Evolutionary conservation across 1,284 basidiomycete species (phyloP).

Genomic region (Stygiomarasmius scandens): DNA sequence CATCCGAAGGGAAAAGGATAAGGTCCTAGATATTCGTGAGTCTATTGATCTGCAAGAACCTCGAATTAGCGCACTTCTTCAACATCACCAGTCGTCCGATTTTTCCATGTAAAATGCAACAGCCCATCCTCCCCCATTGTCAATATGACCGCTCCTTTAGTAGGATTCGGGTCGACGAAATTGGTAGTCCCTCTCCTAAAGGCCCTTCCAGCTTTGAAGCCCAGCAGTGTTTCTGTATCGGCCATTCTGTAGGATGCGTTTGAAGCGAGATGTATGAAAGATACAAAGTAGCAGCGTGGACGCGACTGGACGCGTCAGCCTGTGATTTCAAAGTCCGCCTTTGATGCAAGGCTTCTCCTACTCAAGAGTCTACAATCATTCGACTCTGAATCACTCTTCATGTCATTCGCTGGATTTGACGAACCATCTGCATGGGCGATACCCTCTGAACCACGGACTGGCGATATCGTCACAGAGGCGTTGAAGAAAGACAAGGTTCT

Average conservation of each 20-base stretch:
- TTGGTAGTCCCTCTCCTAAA: conserved; percentile 67
- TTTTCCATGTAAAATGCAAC: conserved; percentile 78
- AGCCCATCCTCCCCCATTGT: conserved; percentile 72
- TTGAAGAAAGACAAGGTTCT: conserved; percentile 70
- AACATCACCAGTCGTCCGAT: conserved; percentile 56
- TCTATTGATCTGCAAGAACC: not conserved
- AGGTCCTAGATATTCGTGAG: conserved; percentile 52
- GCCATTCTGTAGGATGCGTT: conserved; percentile 25
- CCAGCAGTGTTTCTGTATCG: conserved; percentile 52
- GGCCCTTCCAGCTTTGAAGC: conserved; percentile 81
- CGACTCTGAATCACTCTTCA: too few relatives aligned
- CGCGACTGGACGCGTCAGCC: conserved; percentile 45
- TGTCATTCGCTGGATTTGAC: conserved; percentile 59
- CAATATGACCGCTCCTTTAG: conserved; percentile 73
- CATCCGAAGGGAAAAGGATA: conserved; percentile 79
- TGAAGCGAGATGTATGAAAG: conserved; percentile 5
- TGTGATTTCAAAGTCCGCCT: conserved; percentile 31
- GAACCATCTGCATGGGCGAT: conserved; percentile 66
- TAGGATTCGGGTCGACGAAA: conserved; percentile 63
- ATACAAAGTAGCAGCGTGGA: conserved; percentile 10
- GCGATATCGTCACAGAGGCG: conserved; percentile 72
- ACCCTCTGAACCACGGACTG: conserved; percentile 41
- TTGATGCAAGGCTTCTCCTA: too few relatives aligned
- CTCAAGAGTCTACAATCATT: not conserved
- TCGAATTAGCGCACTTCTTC: conserved; percentile 54